Evolutionary conservation across 305 asterid genomes (phyloP).

Genomic region (Fraxinus floribunda): DNA sequence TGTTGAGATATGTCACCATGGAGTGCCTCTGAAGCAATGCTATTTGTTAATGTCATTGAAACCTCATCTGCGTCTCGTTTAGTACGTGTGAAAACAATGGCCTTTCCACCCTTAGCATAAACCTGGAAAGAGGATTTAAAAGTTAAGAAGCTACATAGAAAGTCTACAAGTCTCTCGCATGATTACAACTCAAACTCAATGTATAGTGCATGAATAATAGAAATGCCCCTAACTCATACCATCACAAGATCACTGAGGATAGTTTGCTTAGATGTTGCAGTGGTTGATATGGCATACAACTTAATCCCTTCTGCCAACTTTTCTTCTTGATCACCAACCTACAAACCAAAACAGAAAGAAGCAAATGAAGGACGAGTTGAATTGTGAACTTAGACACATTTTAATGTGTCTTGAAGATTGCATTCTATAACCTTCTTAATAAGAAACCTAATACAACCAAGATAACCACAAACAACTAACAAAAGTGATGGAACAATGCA

Average conservation of each 20-base stretch:
- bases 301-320: slow-evolving; percentile 98
- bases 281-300: slow-evolving; percentile 73
- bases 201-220: slow-evolving; percentile 6
- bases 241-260: slow-evolving; percentile 84
- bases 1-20: slow-evolving; percentile 98
- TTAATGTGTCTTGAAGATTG: neutral
- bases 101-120: slow-evolving; percentile 93
- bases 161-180: slow-evolving; percentile 3
- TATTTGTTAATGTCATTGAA: slow-evolving; percentile 63
- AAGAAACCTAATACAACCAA: slow-evolving; percentile 11
- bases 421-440: neutral
- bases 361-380: neutral
- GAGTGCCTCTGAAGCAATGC: slow-evolving; percentile 86
- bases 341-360: slow-evolving; percentile 19
- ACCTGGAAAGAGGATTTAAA: slow-evolving; percentile 44
- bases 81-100: slow-evolving; percentile 94
- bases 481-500: neutral
- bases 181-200: slow-evolving; percentile 3
- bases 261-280: slow-evolving; percentile 70
- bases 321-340: slow-evolving; percentile 92
- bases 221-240: slow-evolving; percentile 40
- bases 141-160: slow-evolving; percentile 13
- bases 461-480: neutral
- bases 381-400: neutral
- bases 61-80: slow-evolving; percentile 97